Evolutionary conservation across 805 yeast species (phyloP).

Genomic region (Wickerhamomyces bisporus): DNA sequence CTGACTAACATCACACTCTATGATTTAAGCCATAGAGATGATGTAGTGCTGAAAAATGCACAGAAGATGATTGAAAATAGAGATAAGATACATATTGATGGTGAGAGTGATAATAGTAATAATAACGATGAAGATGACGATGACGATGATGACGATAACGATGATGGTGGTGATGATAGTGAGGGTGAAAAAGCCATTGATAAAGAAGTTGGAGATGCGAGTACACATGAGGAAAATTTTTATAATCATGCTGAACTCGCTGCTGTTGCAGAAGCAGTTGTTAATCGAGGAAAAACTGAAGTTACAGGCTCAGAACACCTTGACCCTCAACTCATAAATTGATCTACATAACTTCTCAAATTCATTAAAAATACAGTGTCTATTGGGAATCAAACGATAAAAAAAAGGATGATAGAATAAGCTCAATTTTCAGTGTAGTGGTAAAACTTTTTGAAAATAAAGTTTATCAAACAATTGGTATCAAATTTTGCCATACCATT

Average conservation of each 20-base stretch:
- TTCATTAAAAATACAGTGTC: neutral
- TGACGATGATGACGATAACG: neutral
- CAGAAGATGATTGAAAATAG: conserved; percentile 4
- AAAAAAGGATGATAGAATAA: neutral
- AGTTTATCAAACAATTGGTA: conserved; percentile 59
- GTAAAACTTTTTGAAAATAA: conserved; percentile 73
- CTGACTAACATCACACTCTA: conserved; percentile 35
- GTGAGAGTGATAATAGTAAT: conserved; percentile 1
- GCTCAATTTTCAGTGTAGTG: conserved; percentile 29
- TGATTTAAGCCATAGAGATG: conserved; percentile 38
- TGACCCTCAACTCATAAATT: conserved; percentile 15
- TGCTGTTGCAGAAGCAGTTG: conserved; percentile 25
- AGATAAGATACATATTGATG: conserved; percentile 2
- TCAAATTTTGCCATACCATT: conserved; percentile 65
- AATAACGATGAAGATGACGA: conserved; percentile 5
- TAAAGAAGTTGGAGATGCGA: conserved; percentile 1
- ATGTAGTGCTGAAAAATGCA: conserved; percentile 31
- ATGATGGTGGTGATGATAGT: conserved; percentile 5
- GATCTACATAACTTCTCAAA: neutral
- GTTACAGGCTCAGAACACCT: conserved; percentile 4
- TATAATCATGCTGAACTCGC: conserved; percentile 19
- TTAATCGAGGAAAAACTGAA: conserved; percentile 8
- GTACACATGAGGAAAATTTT: neutral
- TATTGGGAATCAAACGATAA: too few species aligned
- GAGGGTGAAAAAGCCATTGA: too few species aligned